These are phyloP conservation scores for Wolfiporia cocos DNA, from an alignment of 1,284 basidiomycete species.

Conservation along the genomic window DNA sequence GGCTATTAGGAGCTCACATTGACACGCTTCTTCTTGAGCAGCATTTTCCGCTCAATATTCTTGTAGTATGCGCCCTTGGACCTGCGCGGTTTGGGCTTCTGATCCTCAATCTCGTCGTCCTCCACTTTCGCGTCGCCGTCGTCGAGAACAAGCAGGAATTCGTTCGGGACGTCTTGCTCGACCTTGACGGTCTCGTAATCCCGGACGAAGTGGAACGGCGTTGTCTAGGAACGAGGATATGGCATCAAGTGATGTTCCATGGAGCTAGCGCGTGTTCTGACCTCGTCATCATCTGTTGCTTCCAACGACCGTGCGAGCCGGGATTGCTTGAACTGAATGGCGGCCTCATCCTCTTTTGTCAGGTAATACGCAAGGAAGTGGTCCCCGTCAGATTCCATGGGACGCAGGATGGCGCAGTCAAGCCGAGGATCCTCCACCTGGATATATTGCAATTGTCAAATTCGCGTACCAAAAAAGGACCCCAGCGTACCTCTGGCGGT, in stretches of 20 bases:
- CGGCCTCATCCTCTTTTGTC: conserved; percentile 65
- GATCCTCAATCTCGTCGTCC: conserved; percentile 32
- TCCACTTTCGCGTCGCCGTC: conserved; percentile 41
- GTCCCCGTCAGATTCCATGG: conserved; percentile 82
- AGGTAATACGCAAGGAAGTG: conserved; percentile 89
- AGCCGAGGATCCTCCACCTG: conserved; percentile 72
- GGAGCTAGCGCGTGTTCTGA: too few relatives aligned
- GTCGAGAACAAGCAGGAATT: conserved; percentile 75
- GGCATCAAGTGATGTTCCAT: too few relatives aligned
- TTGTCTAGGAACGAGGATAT: conserved; percentile 37
- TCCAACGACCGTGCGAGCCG: conserved; percentile 29
- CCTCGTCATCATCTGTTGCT: conserved; percentile 47
- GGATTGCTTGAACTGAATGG: conserved; percentile 25
- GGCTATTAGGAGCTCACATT: conserved; percentile 44
- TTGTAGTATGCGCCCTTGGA: conserved; percentile 77
- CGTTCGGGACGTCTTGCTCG: conserved; percentile 79
- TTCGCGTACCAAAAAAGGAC: not conserved
- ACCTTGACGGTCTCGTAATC: conserved; percentile 83
- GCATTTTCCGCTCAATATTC: conserved; percentile 81
- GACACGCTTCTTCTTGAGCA: conserved; percentile 78
- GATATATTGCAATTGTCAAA: conserved; percentile 6
- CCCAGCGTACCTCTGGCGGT: conserved; percentile 50
- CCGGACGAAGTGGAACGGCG: conserved; percentile 66
- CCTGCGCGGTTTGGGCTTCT: conserved; percentile 16
- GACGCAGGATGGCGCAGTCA: conserved; percentile 81